These are phyloP conservation scores for Decorospora gaudefroyi DNA, from an alignment of 2,329 filamentous ascomycete genomes.

Conservation along the genomic window DNA sequence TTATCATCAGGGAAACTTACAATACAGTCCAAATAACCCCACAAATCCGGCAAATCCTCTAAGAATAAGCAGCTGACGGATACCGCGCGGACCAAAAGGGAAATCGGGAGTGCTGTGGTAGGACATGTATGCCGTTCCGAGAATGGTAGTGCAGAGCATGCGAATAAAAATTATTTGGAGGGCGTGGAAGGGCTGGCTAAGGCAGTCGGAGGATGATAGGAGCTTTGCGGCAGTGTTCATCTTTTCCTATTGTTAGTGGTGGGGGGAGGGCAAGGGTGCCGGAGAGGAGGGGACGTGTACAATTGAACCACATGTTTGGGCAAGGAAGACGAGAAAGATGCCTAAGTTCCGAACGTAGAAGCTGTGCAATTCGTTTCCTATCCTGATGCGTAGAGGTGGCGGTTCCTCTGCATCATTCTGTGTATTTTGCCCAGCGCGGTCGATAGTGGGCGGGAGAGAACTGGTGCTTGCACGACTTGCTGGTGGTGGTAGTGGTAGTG, in stretches of 20 bases:
- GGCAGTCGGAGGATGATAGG: constrained; percentile 32
- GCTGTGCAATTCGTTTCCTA: constrained; percentile 8
- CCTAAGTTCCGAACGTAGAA: constrained; percentile 35
- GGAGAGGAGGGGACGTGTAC: constrained; percentile 8
- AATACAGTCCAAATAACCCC: constrained; percentile 37
- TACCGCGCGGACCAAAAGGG: constrained; percentile 26
- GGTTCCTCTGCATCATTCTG: constrained; percentile 11
- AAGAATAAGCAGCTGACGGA: constrained; percentile 26
- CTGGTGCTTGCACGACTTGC: constrained; percentile 3
- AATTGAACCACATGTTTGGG: constrained; percentile 48
- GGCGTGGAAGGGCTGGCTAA: no score
- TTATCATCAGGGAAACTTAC: constrained; percentile 19
- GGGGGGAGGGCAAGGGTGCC: neutral
- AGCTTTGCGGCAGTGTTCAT: constrained; percentile 36
- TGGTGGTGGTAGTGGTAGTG: constrained; percentile 3
- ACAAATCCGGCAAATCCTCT: constrained; percentile 34
- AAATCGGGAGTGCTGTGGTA: constrained; percentile 54
- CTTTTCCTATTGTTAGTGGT: constrained; percentile 8
- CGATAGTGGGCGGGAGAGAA: constrained; percentile 3
- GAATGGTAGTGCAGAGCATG: constrained; percentile 71
- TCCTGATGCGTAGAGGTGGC: neutral
- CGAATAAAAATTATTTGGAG: constrained; percentile 71
- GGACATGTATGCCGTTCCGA: constrained; percentile 73
- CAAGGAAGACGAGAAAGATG: constrained; percentile 30
- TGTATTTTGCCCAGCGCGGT: constrained; percentile 8